Conservation (phyloP, 1,139 yeast genomes). For the Debaryomyces sp. region DNA sequence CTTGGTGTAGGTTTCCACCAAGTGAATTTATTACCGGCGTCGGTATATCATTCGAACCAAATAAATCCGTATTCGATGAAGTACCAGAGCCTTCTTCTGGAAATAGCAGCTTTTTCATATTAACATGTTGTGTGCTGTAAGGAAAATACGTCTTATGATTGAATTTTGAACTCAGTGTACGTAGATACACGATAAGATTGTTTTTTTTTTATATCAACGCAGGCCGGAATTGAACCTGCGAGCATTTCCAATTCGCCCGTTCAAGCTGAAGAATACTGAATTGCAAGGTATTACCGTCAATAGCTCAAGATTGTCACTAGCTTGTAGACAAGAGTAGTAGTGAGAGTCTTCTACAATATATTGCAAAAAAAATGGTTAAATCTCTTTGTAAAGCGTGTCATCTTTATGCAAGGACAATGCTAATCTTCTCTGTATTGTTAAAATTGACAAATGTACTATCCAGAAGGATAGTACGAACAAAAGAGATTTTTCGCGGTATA, state of each 20-base stretch:
- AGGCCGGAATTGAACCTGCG: background rate
- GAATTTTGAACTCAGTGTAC: background rate
- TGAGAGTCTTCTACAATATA: background rate
- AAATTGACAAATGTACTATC: constrained; percentile 58
- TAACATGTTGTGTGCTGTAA: background rate
- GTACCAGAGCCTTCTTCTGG: constrained; percentile 9
- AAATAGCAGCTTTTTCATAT: constrained; percentile 11
- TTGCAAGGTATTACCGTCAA: background rate
- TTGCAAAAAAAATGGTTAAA: constrained; percentile 65
- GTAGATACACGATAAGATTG: background rate
- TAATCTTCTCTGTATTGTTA: constrained; percentile 97
- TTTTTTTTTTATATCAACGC: background rate
- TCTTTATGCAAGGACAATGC: constrained; percentile 99
- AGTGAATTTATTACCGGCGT: constrained; percentile 11
- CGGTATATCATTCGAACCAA: constrained; percentile 6
- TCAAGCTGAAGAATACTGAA: background rate
- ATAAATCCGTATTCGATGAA: constrained; percentile 5
- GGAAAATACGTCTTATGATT: background rate
- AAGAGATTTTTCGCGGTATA: background rate
- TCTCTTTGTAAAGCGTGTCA: constrained; percentile 98
- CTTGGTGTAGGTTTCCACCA: constrained; percentile 25
- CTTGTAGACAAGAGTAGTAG: background rate
- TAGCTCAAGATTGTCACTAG: background rate
- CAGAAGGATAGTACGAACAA: constrained; percentile 47
- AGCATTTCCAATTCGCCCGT: background rate